Evolutionary conservation across 2,329 filamentous ascomycete genomes (phyloP).

Genomic region (Ophidiomyces ophidiicola): DNA sequence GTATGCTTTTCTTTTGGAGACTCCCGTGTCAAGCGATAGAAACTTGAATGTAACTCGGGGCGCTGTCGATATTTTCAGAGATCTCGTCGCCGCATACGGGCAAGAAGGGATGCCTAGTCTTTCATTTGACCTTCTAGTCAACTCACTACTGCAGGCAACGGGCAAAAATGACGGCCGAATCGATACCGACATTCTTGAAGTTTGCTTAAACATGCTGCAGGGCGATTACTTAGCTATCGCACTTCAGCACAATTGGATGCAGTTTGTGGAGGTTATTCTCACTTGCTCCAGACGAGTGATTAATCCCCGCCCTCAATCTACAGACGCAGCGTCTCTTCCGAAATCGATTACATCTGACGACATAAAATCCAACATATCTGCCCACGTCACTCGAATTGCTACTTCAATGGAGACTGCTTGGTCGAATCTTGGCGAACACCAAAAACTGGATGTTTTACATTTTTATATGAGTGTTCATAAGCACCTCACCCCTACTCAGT

Average conservation of each 20-base stretch:
- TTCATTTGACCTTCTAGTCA: slow-evolving; percentile 27
- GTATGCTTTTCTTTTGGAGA: slow-evolving; percentile 27
- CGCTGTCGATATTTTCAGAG: slow-evolving; percentile 31
- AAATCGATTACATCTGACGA: slow-evolving; percentile 26
- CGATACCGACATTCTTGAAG: slow-evolving; percentile 30
- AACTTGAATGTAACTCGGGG: slow-evolving; percentile 32
- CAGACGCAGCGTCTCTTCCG: slow-evolving; percentile 11
- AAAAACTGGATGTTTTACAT: slow-evolving; percentile 26
- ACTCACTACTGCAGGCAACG: slow-evolving; percentile 25
- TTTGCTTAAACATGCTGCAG: slow-evolving; percentile 31
- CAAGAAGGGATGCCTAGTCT: slow-evolving; percentile 30
- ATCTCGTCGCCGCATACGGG: slow-evolving; percentile 30
- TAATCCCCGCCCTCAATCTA: slow-evolving; percentile 19
- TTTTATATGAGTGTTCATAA: slow-evolving; percentile 28
- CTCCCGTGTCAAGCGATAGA: slow-evolving; percentile 24
- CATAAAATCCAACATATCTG: slow-evolving; percentile 27
- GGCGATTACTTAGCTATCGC: slow-evolving; percentile 26
- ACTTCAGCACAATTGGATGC: slow-evolving; percentile 19
- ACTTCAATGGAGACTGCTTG: slow-evolving; percentile 28
- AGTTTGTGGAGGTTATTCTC: slow-evolving; percentile 27
- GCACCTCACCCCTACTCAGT: slow-evolving; percentile 29
- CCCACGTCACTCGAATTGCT: slow-evolving; percentile 29
- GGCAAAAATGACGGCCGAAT: slow-evolving; percentile 29
- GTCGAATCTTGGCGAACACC: slow-evolving; percentile 27
- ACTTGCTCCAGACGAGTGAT: slow-evolving; percentile 26